Evolutionary conservation across 768 basidiomycete genomes (phyloP).

Genomic region (Psilocybe sp.): DNA sequence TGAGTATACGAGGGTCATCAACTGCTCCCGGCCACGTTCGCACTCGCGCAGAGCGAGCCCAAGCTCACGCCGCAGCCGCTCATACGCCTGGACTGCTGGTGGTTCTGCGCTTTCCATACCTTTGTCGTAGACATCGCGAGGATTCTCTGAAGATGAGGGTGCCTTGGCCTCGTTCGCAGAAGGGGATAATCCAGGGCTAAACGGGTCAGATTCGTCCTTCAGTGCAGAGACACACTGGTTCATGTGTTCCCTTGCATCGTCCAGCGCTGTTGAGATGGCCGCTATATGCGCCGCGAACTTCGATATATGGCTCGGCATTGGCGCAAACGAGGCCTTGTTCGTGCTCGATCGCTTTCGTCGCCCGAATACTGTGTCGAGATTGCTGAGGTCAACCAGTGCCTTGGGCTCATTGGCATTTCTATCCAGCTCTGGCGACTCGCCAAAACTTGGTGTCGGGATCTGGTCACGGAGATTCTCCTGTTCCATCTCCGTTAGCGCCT

Average conservation of each 20-base stretch:
- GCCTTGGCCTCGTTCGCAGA: conserved; percentile 5
- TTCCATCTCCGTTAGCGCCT: conserved; percentile 62
- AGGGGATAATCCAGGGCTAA: conserved; percentile 7
- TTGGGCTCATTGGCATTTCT: neutral
- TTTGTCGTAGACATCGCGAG: conserved; percentile 15
- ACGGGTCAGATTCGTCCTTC: conserved; percentile 31
- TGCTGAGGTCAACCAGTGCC: neutral
- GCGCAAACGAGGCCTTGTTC: conserved; percentile 56
- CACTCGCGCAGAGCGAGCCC: conserved; percentile 79
- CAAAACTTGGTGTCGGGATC: conserved; percentile 37
- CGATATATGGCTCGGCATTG: conserved; percentile 64
- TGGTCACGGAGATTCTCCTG: conserved; percentile 48
- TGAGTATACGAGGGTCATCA: conserved; percentile 58
- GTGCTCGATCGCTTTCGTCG: conserved; percentile 1
- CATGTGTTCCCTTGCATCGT: conserved; percentile 69
- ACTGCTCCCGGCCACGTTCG: conserved; percentile 69
- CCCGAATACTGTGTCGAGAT: conserved; percentile 7
- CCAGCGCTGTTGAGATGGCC: conserved; percentile 62
- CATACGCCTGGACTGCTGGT: conserved; percentile 68
- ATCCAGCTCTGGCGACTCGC: conserved; percentile 2
- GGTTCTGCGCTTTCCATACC: conserved; percentile 28
- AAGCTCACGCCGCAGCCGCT: conserved; percentile 70
- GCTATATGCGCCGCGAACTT: conserved; percentile 75
- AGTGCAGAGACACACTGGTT: conserved; percentile 60
- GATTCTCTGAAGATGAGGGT: conserved; percentile 11